These are phyloP conservation scores for Venturia pyrina DNA, from an alignment of 2,329 filamentous ascomycete genomes.

Conservation along the genomic window DNA sequence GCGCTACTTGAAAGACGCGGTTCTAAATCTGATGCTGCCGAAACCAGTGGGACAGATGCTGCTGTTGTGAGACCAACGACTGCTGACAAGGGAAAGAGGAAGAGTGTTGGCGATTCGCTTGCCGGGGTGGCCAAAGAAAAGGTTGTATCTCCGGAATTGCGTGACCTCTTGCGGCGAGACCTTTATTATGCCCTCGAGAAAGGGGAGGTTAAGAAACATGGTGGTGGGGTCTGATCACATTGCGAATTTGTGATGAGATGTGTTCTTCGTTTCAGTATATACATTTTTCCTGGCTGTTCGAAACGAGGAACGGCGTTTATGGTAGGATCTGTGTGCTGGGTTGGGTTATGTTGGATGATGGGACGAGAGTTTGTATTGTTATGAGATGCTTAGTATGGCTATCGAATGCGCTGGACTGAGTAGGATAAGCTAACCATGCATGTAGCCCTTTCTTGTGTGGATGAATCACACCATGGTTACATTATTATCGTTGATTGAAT, in stretches of 20 bases:
- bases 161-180: conserved; percentile 50
- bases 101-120: conserved; percentile 12
- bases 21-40: background rate
- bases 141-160: conserved; percentile 53
- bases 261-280: background rate
- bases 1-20: conserved; percentile 14
- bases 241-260: too few species aligned
- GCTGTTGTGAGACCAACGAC: conserved; percentile 6
- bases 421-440: background rate
- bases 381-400: background rate
- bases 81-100: conserved; percentile 13
- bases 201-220: conserved; percentile 35
- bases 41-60: background rate
- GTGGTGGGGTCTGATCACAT: conserved; percentile 25
- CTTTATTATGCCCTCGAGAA: conserved; percentile 42
- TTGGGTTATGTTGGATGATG: background rate
- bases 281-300: background rate
- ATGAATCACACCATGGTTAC: too few species aligned
- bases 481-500: background rate
- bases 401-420: background rate
- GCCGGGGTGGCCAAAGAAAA: conserved; percentile 24
- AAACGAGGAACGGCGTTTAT: background rate
- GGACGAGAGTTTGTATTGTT: background rate
- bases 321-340: background rate
- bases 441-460: too few species aligned